Evolutionary conservation across 2,329 filamentous ascomycete genomes (phyloP).

Genomic region (Colletotrichum tofieldiae): DNA sequence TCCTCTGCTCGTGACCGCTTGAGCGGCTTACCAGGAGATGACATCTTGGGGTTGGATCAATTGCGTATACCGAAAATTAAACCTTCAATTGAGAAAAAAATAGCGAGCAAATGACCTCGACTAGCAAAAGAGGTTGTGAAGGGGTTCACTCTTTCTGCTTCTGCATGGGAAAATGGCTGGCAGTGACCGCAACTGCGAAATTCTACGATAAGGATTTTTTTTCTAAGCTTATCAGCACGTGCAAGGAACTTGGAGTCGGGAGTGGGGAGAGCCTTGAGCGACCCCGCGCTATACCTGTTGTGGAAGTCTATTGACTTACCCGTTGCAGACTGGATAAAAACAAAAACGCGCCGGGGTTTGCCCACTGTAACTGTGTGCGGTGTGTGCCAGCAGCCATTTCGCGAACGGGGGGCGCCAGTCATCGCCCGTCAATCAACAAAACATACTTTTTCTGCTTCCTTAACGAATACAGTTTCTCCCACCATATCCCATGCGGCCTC

Average conservation of each 20-base stretch:
- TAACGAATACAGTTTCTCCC: slow-evolving; percentile 12
- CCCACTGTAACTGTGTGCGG: slow-evolving; percentile 38
- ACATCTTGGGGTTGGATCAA: slow-evolving; percentile 19
- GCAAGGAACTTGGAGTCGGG: slow-evolving; percentile 2
- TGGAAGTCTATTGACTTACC: slow-evolving; percentile 43
- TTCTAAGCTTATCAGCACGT: slow-evolving; percentile 43
- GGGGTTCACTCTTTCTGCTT: slow-evolving; percentile 20
- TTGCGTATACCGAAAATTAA: background rate
- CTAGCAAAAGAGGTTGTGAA: slow-evolving; percentile 37
- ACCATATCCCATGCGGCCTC: background rate
- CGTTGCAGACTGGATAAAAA: slow-evolving; percentile 36
- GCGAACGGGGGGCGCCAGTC: slow-evolving; percentile 1
- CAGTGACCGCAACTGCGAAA: slow-evolving; percentile 19
- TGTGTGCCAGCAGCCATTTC: slow-evolving; percentile 25
- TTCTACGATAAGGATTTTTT: slow-evolving; percentile 43
- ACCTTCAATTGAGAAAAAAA: background rate
- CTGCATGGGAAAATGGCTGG: slow-evolving; percentile 16
- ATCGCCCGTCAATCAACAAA: slow-evolving; percentile 31
- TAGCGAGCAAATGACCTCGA: background rate
- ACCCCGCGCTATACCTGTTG: slow-evolving; percentile 44
- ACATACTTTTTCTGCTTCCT: slow-evolving; percentile 29
- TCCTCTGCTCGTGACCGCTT: slow-evolving; percentile 43
- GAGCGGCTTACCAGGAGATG: slow-evolving; percentile 35
- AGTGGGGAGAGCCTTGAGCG: slow-evolving; percentile 11
- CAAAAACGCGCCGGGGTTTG: slow-evolving; percentile 43